Percentiles rank a stretch among this genome's conserved stretches.
Evolutionary conservation across 768 basidiomycete species (phyloP).

Genomic region (Tricholoma furcatifolium): DNA sequence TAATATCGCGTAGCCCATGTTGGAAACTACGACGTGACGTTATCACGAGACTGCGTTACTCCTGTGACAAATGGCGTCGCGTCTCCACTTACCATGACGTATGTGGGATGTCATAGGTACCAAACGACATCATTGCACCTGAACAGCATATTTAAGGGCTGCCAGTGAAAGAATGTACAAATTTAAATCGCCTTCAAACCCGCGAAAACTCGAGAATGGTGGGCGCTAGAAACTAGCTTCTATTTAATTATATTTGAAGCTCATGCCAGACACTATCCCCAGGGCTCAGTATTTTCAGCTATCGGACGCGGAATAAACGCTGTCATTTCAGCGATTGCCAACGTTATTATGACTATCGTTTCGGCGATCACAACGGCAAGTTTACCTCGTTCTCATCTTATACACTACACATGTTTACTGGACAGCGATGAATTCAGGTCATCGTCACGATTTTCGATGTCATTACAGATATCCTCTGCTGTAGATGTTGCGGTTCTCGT

Average conservation of each 20-base stretch:
- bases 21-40: too few species aligned
- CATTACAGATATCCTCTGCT: constrained; percentile 55
- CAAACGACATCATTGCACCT: not conserved
- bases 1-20: too few species aligned
- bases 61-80: too few species aligned
- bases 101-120: not conserved
- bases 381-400: constrained; percentile 3
- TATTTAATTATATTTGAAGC: too few species aligned
- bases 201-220: not conserved
- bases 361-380: constrained; percentile 57
- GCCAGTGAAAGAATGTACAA: too few species aligned
- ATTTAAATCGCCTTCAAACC: too few species aligned
- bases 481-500: constrained; percentile 44
- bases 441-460: constrained; percentile 65
- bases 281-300: constrained; percentile 66
- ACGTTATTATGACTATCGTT: constrained; percentile 59
- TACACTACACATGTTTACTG: not conserved
- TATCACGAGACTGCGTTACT: too few species aligned
- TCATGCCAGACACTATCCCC: not conserved
- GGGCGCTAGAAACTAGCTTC: too few species aligned
- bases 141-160: not conserved
- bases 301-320: constrained; percentile 61
- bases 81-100: too few species aligned
- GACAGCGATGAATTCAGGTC: constrained; percentile 36
- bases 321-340: constrained; percentile 60